Base-by-base conservation (phyloP, 371 early-diverging fungal species). In the Mortierella sp. region DNA sequence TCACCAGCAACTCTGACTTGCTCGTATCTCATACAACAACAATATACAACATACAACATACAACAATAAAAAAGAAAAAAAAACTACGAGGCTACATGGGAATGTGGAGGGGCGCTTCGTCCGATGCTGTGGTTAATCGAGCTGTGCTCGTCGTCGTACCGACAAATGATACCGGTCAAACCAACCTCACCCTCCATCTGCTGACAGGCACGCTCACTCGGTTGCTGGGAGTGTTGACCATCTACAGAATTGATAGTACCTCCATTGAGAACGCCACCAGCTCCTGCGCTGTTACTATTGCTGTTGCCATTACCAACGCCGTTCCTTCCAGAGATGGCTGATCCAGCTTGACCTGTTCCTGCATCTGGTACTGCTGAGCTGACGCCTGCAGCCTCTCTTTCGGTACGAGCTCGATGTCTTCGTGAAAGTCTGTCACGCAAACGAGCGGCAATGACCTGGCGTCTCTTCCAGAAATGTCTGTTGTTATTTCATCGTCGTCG, bases 401-500 rank as follows among this genome's bases (percentile, higher is more conserved):
- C 27, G 2, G 55, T 23, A n/a, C 47, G 16, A 12, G 67, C 19
- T 34, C 46, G 59, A n/a, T 19, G 50, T 16, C 64, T 58, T 41
- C 78, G 34, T 5, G 71, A 13, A 14, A 78, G 55, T 26, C 67
- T 58, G 8, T 66, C 62, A 4, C 67, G 50, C 26, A 78, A 28
- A 34, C 71, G 62, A 9, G 59, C 49, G 6, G 78, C 71, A 53
- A 78, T 65, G 41, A 78, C 48, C 43, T 70, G 71, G 14, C 78
- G 66, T 38, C 78, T 62, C 50, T 78, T 78, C 78, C 78, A 78
- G 38, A 78, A 78, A 39, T 78, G 78, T 19, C 76, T 76, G 60
- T n/a, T n/a, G n/a, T n/a, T n/a, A n/a, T n/a, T n/a, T n/a, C n/a
- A n/a, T n/a, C n/a, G n/a, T n/a, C n/a, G n/a, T n/a, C n/a, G n/a